These are phyloP conservation scores for Cadophora sp. DNA, from an alignment of 2,329 filamentous ascomycete genomes.

Conservation along the genomic window DNA sequence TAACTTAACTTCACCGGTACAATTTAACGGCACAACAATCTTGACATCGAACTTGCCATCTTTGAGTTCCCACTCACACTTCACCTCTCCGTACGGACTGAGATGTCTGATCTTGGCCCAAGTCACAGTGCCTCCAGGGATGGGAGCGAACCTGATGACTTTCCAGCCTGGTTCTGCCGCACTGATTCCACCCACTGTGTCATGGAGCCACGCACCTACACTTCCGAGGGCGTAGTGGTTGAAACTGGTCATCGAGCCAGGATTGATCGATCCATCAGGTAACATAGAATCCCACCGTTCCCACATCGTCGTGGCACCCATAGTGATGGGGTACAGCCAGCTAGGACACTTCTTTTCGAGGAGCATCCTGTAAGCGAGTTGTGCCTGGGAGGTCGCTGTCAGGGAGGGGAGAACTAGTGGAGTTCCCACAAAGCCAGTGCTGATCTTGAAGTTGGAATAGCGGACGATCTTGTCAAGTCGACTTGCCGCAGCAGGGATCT, in stretches of 20 bases:
- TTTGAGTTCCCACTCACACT: conserved; percentile 34
- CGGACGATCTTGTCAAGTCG: conserved; percentile 28
- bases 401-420: conserved; percentile 36
- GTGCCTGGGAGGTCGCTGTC: conserved; percentile 25
- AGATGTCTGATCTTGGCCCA: conserved; percentile 42
- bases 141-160: conserved; percentile 40
- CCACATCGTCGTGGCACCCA: conserved; percentile 40
- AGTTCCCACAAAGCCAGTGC: conserved; percentile 44
- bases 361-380: conserved; percentile 49
- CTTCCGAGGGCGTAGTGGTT: conserved; percentile 41
- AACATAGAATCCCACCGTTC: conserved; percentile 43
- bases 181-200: conserved; percentile 46
- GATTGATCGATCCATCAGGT: conserved; percentile 38
- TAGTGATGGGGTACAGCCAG: conserved; percentile 41
- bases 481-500: neutral
- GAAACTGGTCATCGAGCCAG: conserved; percentile 40
- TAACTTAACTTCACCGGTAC: conserved; percentile 31
- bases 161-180: conserved; percentile 44
- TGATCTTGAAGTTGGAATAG: conserved; percentile 36
- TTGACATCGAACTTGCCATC: conserved; percentile 29
- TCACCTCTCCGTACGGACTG: conserved; percentile 43
- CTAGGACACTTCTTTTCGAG: conserved; percentile 46
- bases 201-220: conserved; percentile 36
- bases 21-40: conserved; percentile 36
- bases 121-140: conserved; percentile 44